Base-by-base conservation (phyloP, 805 yeast genomes). In the Ogataea pini region DNA sequence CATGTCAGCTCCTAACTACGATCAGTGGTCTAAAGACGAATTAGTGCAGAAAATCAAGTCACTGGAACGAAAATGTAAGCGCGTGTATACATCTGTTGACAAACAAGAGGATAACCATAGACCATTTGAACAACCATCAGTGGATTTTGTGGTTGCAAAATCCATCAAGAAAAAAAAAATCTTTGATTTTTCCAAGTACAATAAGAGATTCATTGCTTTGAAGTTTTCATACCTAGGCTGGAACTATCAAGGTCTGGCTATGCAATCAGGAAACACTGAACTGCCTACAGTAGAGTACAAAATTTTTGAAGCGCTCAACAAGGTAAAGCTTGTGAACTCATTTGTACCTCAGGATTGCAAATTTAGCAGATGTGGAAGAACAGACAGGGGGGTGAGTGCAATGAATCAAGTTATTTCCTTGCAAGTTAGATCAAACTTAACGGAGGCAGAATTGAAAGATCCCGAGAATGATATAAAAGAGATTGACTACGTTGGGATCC, bases 351-450 rank as follows among this genome's bases (percentile, higher is more conserved):
- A 70, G 7, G 82, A 80, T 1, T 87, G 84, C 61, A 75, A 78
- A 12, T 90, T 91, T 64, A 86, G 95, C 56, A 72, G 97, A 53
- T 94, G 98, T 69, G 98, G 98, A 0, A 75, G 98, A 60, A 92
- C 98, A 0, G 98, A 92, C 61, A 82, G 80, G 56, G 98, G 97
- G n/a, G 98, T 92, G 12, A 88, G 96, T 70, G 99, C 99, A 0
- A 80, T 94, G 85, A 87, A 89, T 55, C 99, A 94, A 67, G 98
- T 94, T 2, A 85, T 94, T 4, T 84, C 96, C 0, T 69, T 94
- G 32, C 68, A 73, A 13, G 83, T 92, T 22, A 75, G 99, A 55
- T 89, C 97, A 0, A 72, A 73, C 18, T 67, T 94, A 34, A 61
- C 80, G 0, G 57, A 59, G 1, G 91, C 85, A 38, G 87, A 89